phyloP scores from a whole-genome alignment of 352 stramenopile species.

The Phytophthora capsici region DNA sequence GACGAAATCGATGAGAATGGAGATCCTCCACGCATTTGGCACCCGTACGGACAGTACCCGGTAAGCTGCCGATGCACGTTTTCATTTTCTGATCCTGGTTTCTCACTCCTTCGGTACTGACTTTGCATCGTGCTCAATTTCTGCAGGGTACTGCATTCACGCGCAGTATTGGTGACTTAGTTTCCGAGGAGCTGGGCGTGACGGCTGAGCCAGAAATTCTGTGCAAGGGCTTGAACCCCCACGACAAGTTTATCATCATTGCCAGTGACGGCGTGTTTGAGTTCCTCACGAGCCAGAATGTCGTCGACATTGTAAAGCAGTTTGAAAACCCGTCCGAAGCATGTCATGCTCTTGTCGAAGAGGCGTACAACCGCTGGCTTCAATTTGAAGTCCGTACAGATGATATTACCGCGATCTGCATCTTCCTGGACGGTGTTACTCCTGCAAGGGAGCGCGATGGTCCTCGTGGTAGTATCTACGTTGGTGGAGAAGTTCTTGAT shows the following conservation, averaged over 20 bases:
- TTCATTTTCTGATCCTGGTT: slow-evolving; percentile 15
- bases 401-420: slow-evolving; percentile 94
- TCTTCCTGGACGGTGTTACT: slow-evolving; percentile 82
- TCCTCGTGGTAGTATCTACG: slow-evolving; percentile 83
- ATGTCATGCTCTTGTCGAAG: slow-evolving; percentile 89
- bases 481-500: slow-evolving; percentile 80
- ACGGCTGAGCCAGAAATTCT: slow-evolving; percentile 93
- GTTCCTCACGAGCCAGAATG: slow-evolving; percentile 94
- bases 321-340: slow-evolving; percentile 90
- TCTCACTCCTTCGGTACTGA: slow-evolving; percentile 16
- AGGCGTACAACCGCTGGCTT: slow-evolving; percentile 94
- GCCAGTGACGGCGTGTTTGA: slow-evolving; percentile 96
- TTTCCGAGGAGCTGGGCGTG: slow-evolving; percentile 92
- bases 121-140: slow-evolving; percentile 13
- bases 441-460: slow-evolving; percentile 60
- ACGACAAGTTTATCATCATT: slow-evolving; percentile 94
- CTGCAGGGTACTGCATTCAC: slow-evolving; percentile 97
- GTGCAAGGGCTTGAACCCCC: slow-evolving; percentile 84
- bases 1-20: slow-evolving; percentile 93
- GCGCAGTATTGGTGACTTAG: slow-evolving; percentile 95
- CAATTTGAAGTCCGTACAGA: slow-evolving; percentile 95
- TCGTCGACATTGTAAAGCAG: slow-evolving; percentile 91
- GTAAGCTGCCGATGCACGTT: slow-evolving; percentile 33
- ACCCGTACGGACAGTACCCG: slow-evolving; percentile 87
- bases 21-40: slow-evolving; percentile 93